Evolutionary conservation across 768 basidiomycete species (phyloP).

Genomic region (Podaxis sp.): DNA sequence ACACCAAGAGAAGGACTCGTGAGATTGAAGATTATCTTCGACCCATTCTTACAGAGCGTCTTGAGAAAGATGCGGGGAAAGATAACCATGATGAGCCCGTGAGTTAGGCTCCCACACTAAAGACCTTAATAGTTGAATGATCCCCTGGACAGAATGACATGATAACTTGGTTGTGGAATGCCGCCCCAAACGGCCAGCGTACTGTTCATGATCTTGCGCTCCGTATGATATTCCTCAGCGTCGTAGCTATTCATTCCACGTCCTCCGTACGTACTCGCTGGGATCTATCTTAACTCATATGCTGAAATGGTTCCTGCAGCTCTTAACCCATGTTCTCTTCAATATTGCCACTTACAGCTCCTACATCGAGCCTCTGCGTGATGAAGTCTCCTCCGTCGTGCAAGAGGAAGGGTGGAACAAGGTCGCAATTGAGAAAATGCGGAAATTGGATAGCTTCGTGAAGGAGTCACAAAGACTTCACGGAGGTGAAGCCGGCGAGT

Average conservation of each 20-base stretch:
- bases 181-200: constrained; percentile 22
- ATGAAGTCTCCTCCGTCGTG: constrained; percentile 33
- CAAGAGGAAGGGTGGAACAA: constrained; percentile 31
- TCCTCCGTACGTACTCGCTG: constrained; percentile 27
- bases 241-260: constrained; percentile 37
- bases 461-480: constrained; percentile 40
- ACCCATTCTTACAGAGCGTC: constrained; percentile 11
- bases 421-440: constrained; percentile 34
- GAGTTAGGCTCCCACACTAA: constrained; percentile 3
- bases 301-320: constrained; percentile 17
- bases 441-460: constrained; percentile 49
- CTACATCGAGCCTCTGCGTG: constrained; percentile 34
- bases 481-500: constrained; percentile 24
- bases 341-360: constrained; percentile 29
- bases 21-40: constrained; percentile 11
- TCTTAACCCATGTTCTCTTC: constrained; percentile 36
- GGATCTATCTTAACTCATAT: not conserved
- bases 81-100: constrained; percentile 33
- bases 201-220: constrained; percentile 24
- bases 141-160: constrained; percentile 31
- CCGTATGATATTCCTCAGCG: constrained; percentile 34
- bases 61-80: not conserved
- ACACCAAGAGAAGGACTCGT: not conserved
- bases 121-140: not conserved
- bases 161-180: constrained; percentile 37